Percentiles rank a stretch among this genome's conserved stretches.
phyloP scores from a whole-genome alignment of 192 early-diverging fungal species.

The Spizellomyces sp. region DNA sequence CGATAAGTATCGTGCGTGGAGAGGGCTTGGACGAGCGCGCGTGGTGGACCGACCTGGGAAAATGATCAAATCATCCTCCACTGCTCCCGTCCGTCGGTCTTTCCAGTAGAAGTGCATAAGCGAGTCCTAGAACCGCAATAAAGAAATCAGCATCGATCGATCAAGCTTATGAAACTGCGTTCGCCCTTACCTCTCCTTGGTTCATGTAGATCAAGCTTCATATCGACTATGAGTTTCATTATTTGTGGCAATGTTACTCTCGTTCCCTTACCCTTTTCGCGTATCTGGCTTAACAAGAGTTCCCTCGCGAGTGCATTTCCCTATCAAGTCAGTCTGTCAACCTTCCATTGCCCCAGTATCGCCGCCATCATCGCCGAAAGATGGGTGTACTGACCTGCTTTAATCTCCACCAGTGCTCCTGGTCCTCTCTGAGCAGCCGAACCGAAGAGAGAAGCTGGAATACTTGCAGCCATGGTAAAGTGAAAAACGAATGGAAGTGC shows the following conservation, averaged over 20 bases:
- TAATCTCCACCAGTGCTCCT: not conserved
- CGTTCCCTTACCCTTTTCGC: conserved; percentile 63
- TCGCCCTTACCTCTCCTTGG: not conserved
- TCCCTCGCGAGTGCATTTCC: conserved; percentile 57
- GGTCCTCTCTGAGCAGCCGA: not conserved
- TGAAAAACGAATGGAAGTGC: too few species aligned
- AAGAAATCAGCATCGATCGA: not conserved
- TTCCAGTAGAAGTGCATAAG: conserved; percentile 84
- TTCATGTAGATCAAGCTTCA: not conserved
- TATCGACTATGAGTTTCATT: not conserved
- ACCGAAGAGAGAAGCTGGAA: not conserved
- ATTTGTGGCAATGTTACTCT: not conserved
- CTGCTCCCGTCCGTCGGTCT: conserved; percentile 55
- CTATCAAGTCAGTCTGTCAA: not conserved
- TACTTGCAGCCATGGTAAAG: not conserved
- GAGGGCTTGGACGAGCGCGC: conserved; percentile 35
- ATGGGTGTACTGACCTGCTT: not conserved
- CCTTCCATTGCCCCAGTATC: not conserved
- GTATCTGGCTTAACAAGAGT: conserved; percentile 73
- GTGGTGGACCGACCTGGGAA: conserved; percentile 6
- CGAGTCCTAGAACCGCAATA: conserved; percentile 56
- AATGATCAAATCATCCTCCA: conserved; percentile 47
- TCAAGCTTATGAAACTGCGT: too few species aligned
- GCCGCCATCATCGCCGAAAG: not conserved
- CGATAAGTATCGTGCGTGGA: not conserved